Evolutionary conservation across 2,329 filamentous ascomycete species (phyloP).

Genomic region (Penicillium polonicum): DNA sequence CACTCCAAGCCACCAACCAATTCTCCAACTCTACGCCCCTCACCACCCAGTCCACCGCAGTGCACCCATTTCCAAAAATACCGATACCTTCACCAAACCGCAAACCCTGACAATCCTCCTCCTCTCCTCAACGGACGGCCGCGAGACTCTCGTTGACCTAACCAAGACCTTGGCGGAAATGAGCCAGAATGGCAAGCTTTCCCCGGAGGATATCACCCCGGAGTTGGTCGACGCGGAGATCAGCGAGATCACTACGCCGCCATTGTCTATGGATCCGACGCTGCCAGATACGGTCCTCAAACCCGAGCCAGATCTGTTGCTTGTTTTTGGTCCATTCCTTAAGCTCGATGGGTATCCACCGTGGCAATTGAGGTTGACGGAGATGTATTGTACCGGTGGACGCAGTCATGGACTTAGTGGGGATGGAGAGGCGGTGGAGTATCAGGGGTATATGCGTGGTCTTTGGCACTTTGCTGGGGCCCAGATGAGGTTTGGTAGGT

Average conservation of each 20-base stretch:
- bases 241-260: constrained; percentile 53
- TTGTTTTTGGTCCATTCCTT: constrained; percentile 81
- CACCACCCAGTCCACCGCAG: constrained; percentile 56
- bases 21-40: constrained; percentile 70
- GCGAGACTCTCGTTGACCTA: constrained; percentile 90
- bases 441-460: constrained; percentile 86
- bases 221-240: constrained; percentile 90
- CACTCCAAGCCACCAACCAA: constrained; percentile 60
- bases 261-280: constrained; percentile 18
- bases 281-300: constrained; percentile 55
- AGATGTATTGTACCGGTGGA: constrained; percentile 71
- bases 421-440: constrained; percentile 64
- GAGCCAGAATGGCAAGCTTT: constrained; percentile 84
- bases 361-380: constrained; percentile 91
- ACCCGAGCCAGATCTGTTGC: constrained; percentile 82
- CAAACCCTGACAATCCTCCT: constrained; percentile 64
- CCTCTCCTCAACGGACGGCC: constrained; percentile 82
- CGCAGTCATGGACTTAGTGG: constrained; percentile 39
- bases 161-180: constrained; percentile 93
- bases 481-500: constrained; percentile 79
- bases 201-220: constrained; percentile 74
- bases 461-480: constrained; percentile 81
- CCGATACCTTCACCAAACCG: neutral
- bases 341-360: constrained; percentile 90
- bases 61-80: constrained; percentile 24